Percentiles rank a stretch among this genome's conserved stretches.
Conservation (phyloP, 805 yeast genomes). For the Candida caryicola region DNA sequence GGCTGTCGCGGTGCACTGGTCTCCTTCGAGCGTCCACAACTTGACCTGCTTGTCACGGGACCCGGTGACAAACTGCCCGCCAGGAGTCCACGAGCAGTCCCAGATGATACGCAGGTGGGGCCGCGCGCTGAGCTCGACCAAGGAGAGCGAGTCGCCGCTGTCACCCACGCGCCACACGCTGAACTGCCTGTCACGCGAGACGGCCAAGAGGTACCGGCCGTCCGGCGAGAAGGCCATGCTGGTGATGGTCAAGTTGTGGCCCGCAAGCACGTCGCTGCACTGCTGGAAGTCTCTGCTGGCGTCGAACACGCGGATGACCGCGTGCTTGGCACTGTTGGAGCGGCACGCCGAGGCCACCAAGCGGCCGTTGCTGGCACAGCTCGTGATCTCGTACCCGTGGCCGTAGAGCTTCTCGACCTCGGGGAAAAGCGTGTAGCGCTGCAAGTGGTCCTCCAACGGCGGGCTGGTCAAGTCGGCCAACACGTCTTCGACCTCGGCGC, state of each 20-base stretch:
- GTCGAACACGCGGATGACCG: slow-evolving; percentile 76
- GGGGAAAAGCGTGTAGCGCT: slow-evolving; percentile 91
- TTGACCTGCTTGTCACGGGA: slow-evolving; percentile 82
- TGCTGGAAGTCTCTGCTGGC: slow-evolving; percentile 56
- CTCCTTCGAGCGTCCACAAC: slow-evolving; percentile 57
- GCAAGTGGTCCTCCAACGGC: slow-evolving; percentile 88
- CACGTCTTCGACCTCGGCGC: slow-evolving; percentile 47
- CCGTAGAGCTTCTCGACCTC: slow-evolving; percentile 94
- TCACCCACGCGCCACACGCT: slow-evolving; percentile 61
- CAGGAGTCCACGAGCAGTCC: slow-evolving; percentile 89
- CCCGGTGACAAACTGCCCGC: slow-evolving; percentile 54
- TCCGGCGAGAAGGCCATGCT: slow-evolving; percentile 73
- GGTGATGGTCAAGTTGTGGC: slow-evolving; percentile 85
- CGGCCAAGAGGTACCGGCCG: slow-evolving; percentile 63
- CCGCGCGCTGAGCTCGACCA: slow-evolving; percentile 51
- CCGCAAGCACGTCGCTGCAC: slow-evolving; percentile 43
- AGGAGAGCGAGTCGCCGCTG: slow-evolving; percentile 28
- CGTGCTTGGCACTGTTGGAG: slow-evolving; percentile 80
- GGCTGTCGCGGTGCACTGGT: slow-evolving; percentile 31
- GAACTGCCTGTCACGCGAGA: slow-evolving; percentile 86
- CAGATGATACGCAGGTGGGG: slow-evolving; percentile 92
- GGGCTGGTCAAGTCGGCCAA: slow-evolving; percentile 50
- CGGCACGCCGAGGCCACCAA: slow-evolving; percentile 87
- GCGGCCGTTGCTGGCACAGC: slow-evolving; percentile 63
- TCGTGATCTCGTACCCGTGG: slow-evolving; percentile 91